A percentile compares a stretch with the other conserved stretches of the same genome.
These are phyloP conservation scores for Calonectria fujianensis DNA, from an alignment of 2,329 filamentous ascomycete species.

Conservation along the genomic window DNA sequence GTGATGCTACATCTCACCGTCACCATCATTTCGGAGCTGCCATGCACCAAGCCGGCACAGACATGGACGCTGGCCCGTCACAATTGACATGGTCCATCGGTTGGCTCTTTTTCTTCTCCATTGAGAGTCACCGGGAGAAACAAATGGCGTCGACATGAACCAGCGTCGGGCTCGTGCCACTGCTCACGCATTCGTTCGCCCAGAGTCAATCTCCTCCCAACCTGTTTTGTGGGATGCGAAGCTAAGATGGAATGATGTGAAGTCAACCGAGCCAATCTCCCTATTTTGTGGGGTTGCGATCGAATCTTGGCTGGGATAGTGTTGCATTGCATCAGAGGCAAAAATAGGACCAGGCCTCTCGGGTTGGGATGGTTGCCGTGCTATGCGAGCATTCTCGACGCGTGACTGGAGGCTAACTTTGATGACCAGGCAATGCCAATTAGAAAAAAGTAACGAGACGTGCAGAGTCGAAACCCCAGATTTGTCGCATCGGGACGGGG, in stretches of 20 bases:
- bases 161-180: constrained; percentile 13
- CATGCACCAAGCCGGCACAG: constrained; percentile 21
- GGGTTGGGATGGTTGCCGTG: constrained; percentile 15
- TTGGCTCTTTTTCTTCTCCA: neutral
- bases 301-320: constrained; percentile 19
- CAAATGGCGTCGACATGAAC: constrained; percentile 11
- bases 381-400: constrained; percentile 11
- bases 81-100: neutral
- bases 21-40: constrained; percentile 23
- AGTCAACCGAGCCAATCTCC: constrained; percentile 21
- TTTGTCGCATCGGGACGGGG: constrained; percentile 29
- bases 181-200: neutral
- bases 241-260: constrained; percentile 24
- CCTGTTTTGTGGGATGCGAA: constrained; percentile 14
- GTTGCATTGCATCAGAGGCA: constrained; percentile 30
- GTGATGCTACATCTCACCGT: constrained; percentile 16
- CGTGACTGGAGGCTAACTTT: constrained; percentile 23
- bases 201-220: constrained; percentile 3
- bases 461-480: constrained; percentile 24
- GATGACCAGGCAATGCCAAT: constrained; percentile 11
- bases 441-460: neutral
- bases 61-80: constrained; percentile 7
- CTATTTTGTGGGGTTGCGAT: constrained; percentile 18
- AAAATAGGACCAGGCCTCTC: constrained; percentile 3
- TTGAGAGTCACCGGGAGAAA: neutral